A percentile compares a stretch with the other conserved stretches of the same genome.
Evolutionary conservation across 176 grass and related monocot species (phyloP).

Genomic region (Carex parvula): DNA sequence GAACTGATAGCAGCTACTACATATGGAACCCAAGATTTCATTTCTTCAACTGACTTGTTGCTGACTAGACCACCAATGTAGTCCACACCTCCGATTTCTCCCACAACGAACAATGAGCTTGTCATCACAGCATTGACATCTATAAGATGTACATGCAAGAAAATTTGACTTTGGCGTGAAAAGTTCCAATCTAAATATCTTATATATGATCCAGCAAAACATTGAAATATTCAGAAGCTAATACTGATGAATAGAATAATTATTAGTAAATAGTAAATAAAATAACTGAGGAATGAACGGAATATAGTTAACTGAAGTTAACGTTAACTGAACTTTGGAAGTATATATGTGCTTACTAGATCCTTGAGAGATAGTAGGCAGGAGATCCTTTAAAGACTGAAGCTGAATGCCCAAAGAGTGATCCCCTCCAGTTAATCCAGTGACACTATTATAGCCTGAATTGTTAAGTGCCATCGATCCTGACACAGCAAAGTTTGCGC

Average conservation of each 20-base stretch:
- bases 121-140: neutral
- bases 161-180: too few species aligned
- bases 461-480: neutral
- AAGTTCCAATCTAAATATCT: too few species aligned
- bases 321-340: neutral
- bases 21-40: constrained; percentile 2
- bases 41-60: neutral
- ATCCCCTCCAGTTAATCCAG: neutral
- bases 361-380: too few species aligned
- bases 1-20: neutral
- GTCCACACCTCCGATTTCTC: constrained; percentile 20
- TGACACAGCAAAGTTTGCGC: neutral
- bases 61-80: neutral
- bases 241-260: too few species aligned
- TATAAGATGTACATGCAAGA: neutral
- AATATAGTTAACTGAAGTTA: too few species aligned
- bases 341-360: constrained; percentile 3
- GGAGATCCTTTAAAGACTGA: constrained; percentile 16
- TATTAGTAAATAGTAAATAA: neutral
- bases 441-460: neutral
- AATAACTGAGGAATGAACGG: too few species aligned
- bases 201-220: too few species aligned
- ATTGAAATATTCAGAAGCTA: too few species aligned
- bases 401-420: neutral
- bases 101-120: constrained; percentile 1